Evolutionary conservation across 495 filamentous ascomycete genomes (phyloP).

Genomic region (Penicillium tannophilum): DNA sequence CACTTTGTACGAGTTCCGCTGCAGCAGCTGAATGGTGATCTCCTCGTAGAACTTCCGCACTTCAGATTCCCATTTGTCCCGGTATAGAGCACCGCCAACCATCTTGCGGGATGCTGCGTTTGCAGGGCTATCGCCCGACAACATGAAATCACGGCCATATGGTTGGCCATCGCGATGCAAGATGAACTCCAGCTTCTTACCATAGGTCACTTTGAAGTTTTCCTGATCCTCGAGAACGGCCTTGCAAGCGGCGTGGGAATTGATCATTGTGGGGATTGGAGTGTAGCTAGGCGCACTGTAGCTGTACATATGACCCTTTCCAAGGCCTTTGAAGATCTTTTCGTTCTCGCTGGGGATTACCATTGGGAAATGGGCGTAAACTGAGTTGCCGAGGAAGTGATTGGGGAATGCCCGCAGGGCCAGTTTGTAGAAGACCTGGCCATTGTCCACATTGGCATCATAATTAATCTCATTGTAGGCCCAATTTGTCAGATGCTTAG

Average conservation of each 20-base stretch:
- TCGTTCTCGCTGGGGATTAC: constrained; percentile 57
- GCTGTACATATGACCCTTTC: constrained; percentile 50
- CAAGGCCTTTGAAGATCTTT: constrained; percentile 50
- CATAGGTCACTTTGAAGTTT: constrained; percentile 60
- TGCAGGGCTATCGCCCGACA: constrained; percentile 52
- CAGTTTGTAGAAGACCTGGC: constrained; percentile 63
- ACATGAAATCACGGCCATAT: constrained; percentile 55
- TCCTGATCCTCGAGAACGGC: constrained; percentile 50
- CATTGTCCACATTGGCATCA: constrained; percentile 54
- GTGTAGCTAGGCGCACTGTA: constrained; percentile 47
- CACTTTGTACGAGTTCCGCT: constrained; percentile 51
- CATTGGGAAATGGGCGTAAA: constrained; percentile 63
- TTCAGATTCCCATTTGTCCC: constrained; percentile 51
- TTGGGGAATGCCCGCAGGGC: constrained; percentile 62
- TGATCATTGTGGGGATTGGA: constrained; percentile 42
- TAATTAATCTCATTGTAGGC: constrained; percentile 57
- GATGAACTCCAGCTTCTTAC: constrained; percentile 53
- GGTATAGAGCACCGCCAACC: constrained; percentile 51
- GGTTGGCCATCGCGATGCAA: constrained; percentile 42
- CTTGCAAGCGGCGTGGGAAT: constrained; percentile 51
- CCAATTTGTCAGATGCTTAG: constrained; percentile 81
- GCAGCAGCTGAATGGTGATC: constrained; percentile 54
- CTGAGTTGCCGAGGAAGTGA: constrained; percentile 56
- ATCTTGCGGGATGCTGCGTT: constrained; percentile 51
- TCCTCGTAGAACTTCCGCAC: constrained; percentile 55